Conservation (phyloP, 2,329 filamentous ascomycete genomes). For the Stachybotrys chlorohalonatus region DNA sequence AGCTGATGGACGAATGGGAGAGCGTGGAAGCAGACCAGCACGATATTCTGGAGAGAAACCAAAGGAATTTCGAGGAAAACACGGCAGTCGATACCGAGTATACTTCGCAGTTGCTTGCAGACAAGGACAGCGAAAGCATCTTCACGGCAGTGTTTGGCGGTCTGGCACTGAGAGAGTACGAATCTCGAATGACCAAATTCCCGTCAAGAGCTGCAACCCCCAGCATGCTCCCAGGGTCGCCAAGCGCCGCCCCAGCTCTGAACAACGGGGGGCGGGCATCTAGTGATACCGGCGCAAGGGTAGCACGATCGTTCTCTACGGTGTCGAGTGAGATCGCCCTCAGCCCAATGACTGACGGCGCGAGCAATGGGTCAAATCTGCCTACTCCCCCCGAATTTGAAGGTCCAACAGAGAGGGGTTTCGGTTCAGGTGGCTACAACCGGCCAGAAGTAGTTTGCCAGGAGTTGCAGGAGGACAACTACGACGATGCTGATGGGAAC, state of each 20-base stretch:
- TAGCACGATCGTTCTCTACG: conserved; percentile 17
- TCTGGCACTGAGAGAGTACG: conserved; percentile 21
- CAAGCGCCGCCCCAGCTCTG: not conserved
- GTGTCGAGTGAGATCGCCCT: conserved; percentile 26
- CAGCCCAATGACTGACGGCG: conserved; percentile 26
- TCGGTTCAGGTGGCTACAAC: conserved; percentile 8
- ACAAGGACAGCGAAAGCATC: conserved; percentile 13
- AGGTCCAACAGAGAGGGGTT: conserved; percentile 16
- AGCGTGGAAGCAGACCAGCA: conserved; percentile 21
- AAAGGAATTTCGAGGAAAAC: conserved; percentile 16
- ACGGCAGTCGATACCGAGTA: conserved; percentile 12
- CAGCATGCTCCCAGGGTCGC: not conserved
- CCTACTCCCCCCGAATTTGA: conserved; percentile 28
- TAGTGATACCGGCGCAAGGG: conserved; percentile 7
- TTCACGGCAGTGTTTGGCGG: conserved; percentile 27
- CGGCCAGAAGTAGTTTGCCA: conserved; percentile 6
- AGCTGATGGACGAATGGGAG: conserved; percentile 30
- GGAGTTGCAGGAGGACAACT: conserved; percentile 17
- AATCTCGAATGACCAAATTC: conserved; percentile 15
- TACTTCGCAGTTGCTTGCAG: conserved; percentile 5
- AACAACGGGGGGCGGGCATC: not conserved
- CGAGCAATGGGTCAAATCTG: conserved; percentile 22
- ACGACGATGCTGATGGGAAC: conserved; percentile 17
- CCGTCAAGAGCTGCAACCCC: conserved; percentile 6
- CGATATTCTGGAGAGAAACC: conserved; percentile 26